A percentile compares a stretch with the other conserved stretches of the same genome.
These are phyloP conservation scores for Thielaviopsis euricoi DNA, from an alignment of 2,329 filamentous ascomycete genomes.

Conservation along the genomic window DNA sequence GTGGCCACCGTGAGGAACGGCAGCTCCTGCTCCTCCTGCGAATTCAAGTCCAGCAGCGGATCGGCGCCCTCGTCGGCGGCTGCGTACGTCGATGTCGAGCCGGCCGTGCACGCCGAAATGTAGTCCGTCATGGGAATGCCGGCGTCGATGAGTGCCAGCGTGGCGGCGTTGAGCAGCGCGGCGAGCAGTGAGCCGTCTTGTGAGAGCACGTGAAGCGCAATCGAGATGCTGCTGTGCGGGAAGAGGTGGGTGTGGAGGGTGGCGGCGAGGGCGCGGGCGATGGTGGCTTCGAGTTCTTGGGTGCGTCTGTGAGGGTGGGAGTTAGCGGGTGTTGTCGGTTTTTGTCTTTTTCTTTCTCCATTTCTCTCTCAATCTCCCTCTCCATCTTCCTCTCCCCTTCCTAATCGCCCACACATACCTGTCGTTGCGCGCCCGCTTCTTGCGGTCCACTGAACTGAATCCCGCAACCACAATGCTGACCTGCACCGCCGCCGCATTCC, in stretches of 20 bases:
- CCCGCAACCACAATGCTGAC: slow-evolving; percentile 77
- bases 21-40: slow-evolving; percentile 69
- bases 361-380: too few relatives aligned
- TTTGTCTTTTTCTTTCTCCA: neutral
- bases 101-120: slow-evolving; percentile 73
- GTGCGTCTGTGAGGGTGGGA: slow-evolving; percentile 56
- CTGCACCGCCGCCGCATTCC: slow-evolving; percentile 43
- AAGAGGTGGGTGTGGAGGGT: slow-evolving; percentile 77
- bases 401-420: slow-evolving; percentile 38
- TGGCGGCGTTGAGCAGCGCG: slow-evolving; percentile 78
- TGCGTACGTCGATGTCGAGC: slow-evolving; percentile 53
- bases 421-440: slow-evolving; percentile 56
- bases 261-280: slow-evolving; percentile 59
- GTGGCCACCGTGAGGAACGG: slow-evolving; percentile 80
- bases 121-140: slow-evolving; percentile 93
- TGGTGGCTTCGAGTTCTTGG: slow-evolving; percentile 63
- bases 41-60: slow-evolving; percentile 65
- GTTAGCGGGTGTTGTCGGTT: neutral
- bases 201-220: slow-evolving; percentile 74
- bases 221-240: slow-evolving; percentile 68
- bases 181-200: slow-evolving; percentile 84
- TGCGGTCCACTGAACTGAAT: slow-evolving; percentile 76
- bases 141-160: slow-evolving; percentile 82
- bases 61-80: slow-evolving; percentile 53
- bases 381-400: too few relatives aligned